Base-by-base conservation (phyloP, 768 basidiomycete genomes). In the Leccinum rimulosum region DNA sequence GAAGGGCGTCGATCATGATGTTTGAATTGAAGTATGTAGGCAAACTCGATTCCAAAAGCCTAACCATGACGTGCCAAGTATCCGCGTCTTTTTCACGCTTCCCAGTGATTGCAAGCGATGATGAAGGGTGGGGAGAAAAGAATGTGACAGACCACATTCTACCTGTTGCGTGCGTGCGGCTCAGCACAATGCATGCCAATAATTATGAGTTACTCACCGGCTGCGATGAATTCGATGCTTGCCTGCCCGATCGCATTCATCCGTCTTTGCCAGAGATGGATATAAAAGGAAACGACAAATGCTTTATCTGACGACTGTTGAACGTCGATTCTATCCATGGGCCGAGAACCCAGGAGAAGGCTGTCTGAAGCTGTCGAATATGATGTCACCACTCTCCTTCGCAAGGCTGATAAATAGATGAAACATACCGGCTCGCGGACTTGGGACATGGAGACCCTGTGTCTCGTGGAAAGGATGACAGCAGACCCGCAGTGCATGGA, bases 221-320 rank as follows among this genome's bases (percentile, higher is more conserved):
- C 67, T 14, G 84, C 87, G 50, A 90, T 86, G 58, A 90, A 89
- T 61, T 91, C 87, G 7, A 89, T 65, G n/a, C 65, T 64, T n/a
- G 87, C 78, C 35, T 73, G 62, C 47, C 81, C 81, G 11, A 83
- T 78, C n/a, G 86, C 81, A 49, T 81, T 77, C 86, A 91, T 85
- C 33, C 88, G 79, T 62, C 81, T 83, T 70, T 88, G 85, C 71
- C 89, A 91, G 40, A 82, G 77, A 22, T 79, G 74, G 14, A 89
- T 75, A 12, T 77, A 74, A 53, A 88, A 78, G 27, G 76, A 70
- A 4, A 79, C 82, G 0, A 75, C 75, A 61, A 90, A 90, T 33
- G 33, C 33, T 5, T 12, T 33, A 12, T 33, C 33, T 33, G 33
- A 12, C 4, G 81, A 64, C 57, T 85, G 81, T 51, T 81, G 76